These are phyloP conservation scores for Neopestalotiopsis sp. DNA, from an alignment of 2,329 filamentous ascomycete species.

Conservation along the genomic window DNA sequence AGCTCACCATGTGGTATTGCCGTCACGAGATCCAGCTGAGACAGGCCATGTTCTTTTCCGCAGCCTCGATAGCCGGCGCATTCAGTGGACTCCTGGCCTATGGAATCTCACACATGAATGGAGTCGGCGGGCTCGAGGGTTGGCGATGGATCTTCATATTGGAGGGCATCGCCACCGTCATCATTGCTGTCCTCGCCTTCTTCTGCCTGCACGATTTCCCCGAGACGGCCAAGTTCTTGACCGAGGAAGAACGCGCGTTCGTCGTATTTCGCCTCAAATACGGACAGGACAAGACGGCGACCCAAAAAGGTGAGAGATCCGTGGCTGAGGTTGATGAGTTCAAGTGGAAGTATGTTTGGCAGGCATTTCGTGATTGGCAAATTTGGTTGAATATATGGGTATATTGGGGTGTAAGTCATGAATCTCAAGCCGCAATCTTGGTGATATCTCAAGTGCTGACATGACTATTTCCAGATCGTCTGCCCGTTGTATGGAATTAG, in stretches of 20 bases:
- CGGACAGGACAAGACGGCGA: slow-evolving; percentile 63
- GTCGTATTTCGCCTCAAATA: slow-evolving; percentile 73
- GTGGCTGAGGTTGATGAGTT: slow-evolving; percentile 76
- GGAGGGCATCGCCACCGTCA: slow-evolving; percentile 68
- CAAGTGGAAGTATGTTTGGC: slow-evolving; percentile 75
- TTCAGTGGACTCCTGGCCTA: slow-evolving; percentile 76
- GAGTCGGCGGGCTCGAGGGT: slow-evolving; percentile 61
- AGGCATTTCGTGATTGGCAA: slow-evolving; percentile 80
- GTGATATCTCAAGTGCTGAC: slow-evolving; percentile 43
- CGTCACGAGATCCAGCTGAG: slow-evolving; percentile 60
- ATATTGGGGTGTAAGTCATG: slow-evolving; percentile 64
- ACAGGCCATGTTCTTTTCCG: slow-evolving; percentile 80
- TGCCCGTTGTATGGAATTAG: slow-evolving; percentile 62
- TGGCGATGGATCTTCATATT: slow-evolving; percentile 74
- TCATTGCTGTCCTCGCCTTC: slow-evolving; percentile 70
- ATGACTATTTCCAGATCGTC: slow-evolving; percentile 42
- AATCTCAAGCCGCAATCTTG: slow-evolving; percentile 18
- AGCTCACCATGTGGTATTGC: slow-evolving; percentile 62
- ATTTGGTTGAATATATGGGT: slow-evolving; percentile 67
- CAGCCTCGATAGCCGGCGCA: slow-evolving; percentile 78
- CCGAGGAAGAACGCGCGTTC: slow-evolving; percentile 70
- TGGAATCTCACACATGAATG: slow-evolving; percentile 72
- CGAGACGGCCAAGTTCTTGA: slow-evolving; percentile 76
- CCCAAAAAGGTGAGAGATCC: slow-evolving; percentile 26
- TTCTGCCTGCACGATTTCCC: slow-evolving; percentile 83